Conservation (phyloP, 768 basidiomycete species). For the Rhodotorula toruloides region DNA sequence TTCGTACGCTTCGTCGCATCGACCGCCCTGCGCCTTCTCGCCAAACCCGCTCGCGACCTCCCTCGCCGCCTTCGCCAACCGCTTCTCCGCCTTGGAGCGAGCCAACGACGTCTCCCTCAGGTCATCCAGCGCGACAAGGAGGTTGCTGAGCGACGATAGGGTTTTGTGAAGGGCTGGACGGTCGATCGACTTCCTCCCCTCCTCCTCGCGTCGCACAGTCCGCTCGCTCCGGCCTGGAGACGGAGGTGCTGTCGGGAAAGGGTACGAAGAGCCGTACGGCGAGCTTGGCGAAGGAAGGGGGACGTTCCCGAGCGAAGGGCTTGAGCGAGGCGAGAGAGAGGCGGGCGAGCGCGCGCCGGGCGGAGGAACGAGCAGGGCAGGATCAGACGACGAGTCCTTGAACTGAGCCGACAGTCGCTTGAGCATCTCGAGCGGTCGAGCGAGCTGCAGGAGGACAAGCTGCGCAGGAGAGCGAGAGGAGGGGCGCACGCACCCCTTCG, state of each 20-base stretch:
- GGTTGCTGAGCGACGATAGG: constrained; percentile 8
- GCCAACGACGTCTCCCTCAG: constrained; percentile 4
- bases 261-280: background rate
- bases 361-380: constrained; percentile 4
- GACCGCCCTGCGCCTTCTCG: constrained; percentile 1
- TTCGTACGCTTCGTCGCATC: constrained; percentile 10
- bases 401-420: constrained; percentile 21
- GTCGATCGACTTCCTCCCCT: too few relatives aligned
- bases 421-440: constrained; percentile 11
- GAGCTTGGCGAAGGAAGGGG: background rate
- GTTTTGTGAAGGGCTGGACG: constrained; percentile 34
- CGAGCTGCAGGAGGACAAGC: background rate
- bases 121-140: constrained; percentile 40
- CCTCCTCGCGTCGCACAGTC: too few relatives aligned
- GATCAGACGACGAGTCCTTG: background rate
- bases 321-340: constrained; percentile 6
- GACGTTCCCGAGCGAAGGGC: background rate
- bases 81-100: constrained; percentile 25
- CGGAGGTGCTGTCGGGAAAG: background rate
- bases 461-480: too few relatives aligned
- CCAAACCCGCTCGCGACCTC: constrained; percentile 24
- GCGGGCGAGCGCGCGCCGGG: background rate
- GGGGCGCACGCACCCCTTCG: too few relatives aligned
- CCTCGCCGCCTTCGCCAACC: constrained; percentile 15
- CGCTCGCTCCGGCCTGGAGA: background rate